Evolutionary conservation across 805 yeast genomes (phyloP), one percentile per base, ranked within the genome.

Genomic region (Candida dendrica): DNA sequence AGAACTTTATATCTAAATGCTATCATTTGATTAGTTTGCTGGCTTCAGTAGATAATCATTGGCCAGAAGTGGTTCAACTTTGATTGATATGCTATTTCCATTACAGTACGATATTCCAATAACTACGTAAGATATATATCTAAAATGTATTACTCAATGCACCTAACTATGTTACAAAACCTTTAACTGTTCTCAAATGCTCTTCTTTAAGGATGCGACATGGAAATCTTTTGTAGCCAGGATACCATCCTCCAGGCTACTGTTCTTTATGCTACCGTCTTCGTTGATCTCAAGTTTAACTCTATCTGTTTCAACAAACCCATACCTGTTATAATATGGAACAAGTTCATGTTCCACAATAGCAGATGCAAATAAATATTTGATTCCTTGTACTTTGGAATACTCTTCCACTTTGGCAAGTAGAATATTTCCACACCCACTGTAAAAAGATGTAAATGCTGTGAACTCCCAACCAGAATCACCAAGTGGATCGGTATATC

Each of bases 201-300:
- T 14, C 26, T 46, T 47, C 34, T 38, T 46, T 37, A 54, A 24
- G 37, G 45, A 48, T 1, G 49, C 50, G 14, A 52, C 44, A 24
- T 52, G 54, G 47, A 51, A 54, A 31, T 45, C 47, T 18, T 41
- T 34, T 6, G 34, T 31, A 3, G 59, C 59, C 18, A 43, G 46
- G 9, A 51, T 39, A 2, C 48, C 55, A 34, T 48, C 48, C 34
- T 52, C 57, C 5, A 53, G 41, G 3, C 30, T 37, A 0, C 47
- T 47, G n/a, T 49, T 46, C n/a, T 41, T 22, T 3, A 52, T 53
- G 2, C 29, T 22, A 2, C 58, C 59, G 2, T 42, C 46, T 16
- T 42, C 48, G 34, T 51, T 51, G 9, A 54, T 38, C 11, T 30
- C 27, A 20, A 49, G 49, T 6, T 42, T 14, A 1, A 26, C 18